phyloP scores from a whole-genome alignment of 2,329 filamentous ascomycete species.

The Cladobotryum mycophilum region DNA sequence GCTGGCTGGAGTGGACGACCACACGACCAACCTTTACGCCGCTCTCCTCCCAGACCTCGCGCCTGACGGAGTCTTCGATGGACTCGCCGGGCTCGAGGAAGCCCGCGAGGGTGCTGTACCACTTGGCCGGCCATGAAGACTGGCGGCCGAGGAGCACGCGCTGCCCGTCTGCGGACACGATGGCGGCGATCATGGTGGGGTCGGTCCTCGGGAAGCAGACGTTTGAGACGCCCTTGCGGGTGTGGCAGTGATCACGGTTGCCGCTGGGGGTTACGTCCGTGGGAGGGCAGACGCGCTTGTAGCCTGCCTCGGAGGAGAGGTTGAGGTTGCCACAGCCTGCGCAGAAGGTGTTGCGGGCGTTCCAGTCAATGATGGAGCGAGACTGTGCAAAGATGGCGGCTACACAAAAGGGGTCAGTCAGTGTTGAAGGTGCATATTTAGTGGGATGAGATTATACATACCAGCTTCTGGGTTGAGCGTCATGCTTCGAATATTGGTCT shows the following conservation, averaged over 20 bases:
- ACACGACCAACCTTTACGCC: conserved; percentile 72
- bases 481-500: conserved; percentile 58
- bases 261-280: conserved; percentile 50
- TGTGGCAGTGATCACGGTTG: conserved; percentile 65
- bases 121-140: conserved; percentile 74
- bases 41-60: conserved; percentile 82
- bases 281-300: conserved; percentile 73
- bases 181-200: conserved; percentile 90
- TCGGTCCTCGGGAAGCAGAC: conserved; percentile 88
- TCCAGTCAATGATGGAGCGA: conserved; percentile 88
- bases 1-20: conserved; percentile 76
- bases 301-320: conserved; percentile 70
- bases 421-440: neutral
- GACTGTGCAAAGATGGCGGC: conserved; percentile 89
- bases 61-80: conserved; percentile 74
- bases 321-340: conserved; percentile 81
- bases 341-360: conserved; percentile 85
- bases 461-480: conserved; percentile 55
- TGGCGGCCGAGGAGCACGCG: conserved; percentile 78
- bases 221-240: conserved; percentile 81
- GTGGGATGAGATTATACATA: conserved; percentile 28
- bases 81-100: conserved; percentile 83
- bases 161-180: conserved; percentile 73
- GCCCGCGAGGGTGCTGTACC: conserved; percentile 84
- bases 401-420: conserved; percentile 28